Evolutionary conservation across 768 basidiomycete species (phyloP), one percentile per base, ranked within the genome.

Genomic region (Pulveroboletus sp.): DNA sequence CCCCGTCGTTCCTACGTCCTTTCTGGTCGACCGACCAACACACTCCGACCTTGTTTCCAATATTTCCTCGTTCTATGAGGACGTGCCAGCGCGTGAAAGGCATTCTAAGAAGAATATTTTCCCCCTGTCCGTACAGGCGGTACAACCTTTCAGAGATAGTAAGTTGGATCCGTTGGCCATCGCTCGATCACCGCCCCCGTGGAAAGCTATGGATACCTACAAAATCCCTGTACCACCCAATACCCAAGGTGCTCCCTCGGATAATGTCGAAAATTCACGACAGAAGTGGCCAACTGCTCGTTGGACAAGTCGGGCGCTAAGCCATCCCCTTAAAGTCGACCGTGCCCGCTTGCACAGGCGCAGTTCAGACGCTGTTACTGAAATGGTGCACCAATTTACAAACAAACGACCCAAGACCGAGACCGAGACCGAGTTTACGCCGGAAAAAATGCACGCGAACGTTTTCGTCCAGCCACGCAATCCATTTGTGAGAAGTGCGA

Each of bases 281-380:
- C 44, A 4, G 41, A 32, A 18, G 4, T 39, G 30, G 10, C 50
- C 50, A 17, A 38, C 28, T 18, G 0, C 46, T 21, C 30, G 30
- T 31, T 38, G 43, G 37, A 27, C 50, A 39, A 50, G 46, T 8
- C 54, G 50, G 14, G 10, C 53, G 6, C 50, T 55, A 5, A 37
- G 47, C 27, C 38, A 39, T 10, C 46, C 51, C 21, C 53, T 57
- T 40, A 46, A 51, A 37, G 46, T 67, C 3, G 60, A 62, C 51
- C 67, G 35, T 35, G 10, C 50, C n/a, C 65, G 67, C 43, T 39
- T 69, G 47, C 58, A 41, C 46, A 69, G 59, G 45, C 63, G 57
- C 14, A 27, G 40, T n/a, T 56, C 61, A 28, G 56, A 57, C 26
- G 49, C 56, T 2, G 51, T 66, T 14, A 39, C 55, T 3, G 55